Evolutionary conservation across 2,329 filamentous ascomycete species (phyloP), one percentile per base, ranked within the genome.

Genomic region (Celoporthe dispersa): DNA sequence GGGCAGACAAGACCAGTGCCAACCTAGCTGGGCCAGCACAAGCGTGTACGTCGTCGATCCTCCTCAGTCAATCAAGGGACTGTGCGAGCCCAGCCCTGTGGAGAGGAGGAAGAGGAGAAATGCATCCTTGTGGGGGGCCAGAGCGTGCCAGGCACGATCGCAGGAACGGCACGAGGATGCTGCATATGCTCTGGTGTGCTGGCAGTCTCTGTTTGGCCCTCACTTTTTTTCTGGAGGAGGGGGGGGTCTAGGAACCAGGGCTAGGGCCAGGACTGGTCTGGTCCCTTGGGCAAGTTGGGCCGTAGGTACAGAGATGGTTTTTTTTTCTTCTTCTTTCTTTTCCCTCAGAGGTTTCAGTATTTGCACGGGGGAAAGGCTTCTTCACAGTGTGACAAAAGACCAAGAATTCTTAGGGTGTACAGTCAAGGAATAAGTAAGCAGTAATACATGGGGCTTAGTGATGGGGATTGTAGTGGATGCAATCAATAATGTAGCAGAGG

Each of bases 71-170:
- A n/a, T 35, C 51, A 68, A 39, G 61, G 62, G 62, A 68, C 44
- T 64, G 55, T 62, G 11, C 22, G 22, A 48, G 41, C 31, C n/a
- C 51, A n/a, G 41, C 16, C 41, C 41, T 48, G 44, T 7, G 22
- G 44, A 48, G 44, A 48, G n/a, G 53, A 65, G 25, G 57, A 22
- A 25, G 51, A 37, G 25, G 16, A 53, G 14, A 44, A 28, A 60
- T 51, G 57, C 68, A 57, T 51, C 33, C n/a, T 63, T 60, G 68
- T 64, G 68, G 65, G 51, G 53, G 31, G 22, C n/a, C n/a, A n/a
- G 44, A 6, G 22, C 39, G 37, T 9, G 60, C 59, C 67, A 68
- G 67, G 67, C 67, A 64, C 48, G 31, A 59, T 16, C 35, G 60
- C 60, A 68, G 67, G 25, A n/a, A 55, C 37, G n/a, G 22, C 35